Evolutionary conservation across 805 yeast species (phyloP).

Genomic region (Pichia manshurica): DNA sequence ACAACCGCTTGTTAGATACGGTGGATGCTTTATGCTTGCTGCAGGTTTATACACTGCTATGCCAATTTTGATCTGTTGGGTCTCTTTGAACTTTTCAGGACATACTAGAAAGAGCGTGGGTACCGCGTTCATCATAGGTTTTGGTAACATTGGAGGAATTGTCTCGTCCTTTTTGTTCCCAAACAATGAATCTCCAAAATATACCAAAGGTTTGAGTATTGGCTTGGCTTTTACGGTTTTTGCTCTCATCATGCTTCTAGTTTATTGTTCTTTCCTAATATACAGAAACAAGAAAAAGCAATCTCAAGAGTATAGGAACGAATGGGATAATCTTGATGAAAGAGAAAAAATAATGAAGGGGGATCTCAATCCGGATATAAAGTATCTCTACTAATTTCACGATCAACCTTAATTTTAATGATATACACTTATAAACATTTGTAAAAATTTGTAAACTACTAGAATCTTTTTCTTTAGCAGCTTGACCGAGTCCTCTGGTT

Average conservation of each 20-base stretch:
- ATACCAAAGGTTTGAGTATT: conserved; percentile 48
- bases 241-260: conserved; percentile 33
- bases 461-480: too few relatives aligned
- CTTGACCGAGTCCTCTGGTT: too few relatives aligned
- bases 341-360: conserved; percentile 22
- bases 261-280: conserved; percentile 30
- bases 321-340: conserved; percentile 26
- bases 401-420: too few relatives aligned
- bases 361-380: too few relatives aligned
- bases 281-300: conserved; percentile 34
- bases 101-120: conserved; percentile 51
- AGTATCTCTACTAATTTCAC: too few relatives aligned
- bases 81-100: conserved; percentile 55
- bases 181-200: conserved; percentile 52
- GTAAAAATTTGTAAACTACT: too few relatives aligned
- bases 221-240: conserved; percentile 42
- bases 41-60: conserved; percentile 56
- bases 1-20: conserved; percentile 40
- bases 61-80: conserved; percentile 70
- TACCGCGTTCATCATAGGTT: conserved; percentile 54
- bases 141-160: conserved; percentile 72
- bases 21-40: conserved; percentile 56
- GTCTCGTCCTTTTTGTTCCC: conserved; percentile 55
- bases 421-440: too few relatives aligned
- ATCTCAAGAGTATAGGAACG: conserved; percentile 23